Conservation (phyloP, 2,329 filamentous ascomycete genomes). For the Geosmithia flava region DNA sequence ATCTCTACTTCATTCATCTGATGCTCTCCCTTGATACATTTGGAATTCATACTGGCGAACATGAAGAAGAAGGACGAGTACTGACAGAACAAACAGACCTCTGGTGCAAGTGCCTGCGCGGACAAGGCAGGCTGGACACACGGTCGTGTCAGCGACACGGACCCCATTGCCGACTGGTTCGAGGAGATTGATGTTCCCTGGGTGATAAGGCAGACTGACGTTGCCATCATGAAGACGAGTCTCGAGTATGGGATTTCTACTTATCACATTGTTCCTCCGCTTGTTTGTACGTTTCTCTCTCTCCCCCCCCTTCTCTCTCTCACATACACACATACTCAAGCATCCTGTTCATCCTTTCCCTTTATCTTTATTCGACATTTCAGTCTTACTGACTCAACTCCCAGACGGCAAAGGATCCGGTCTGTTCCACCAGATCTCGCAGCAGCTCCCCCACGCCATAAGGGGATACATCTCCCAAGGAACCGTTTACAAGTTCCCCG, state of each 20-base stretch:
- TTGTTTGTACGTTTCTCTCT: neutral
- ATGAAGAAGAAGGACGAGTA: no score
- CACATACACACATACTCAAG: no score
- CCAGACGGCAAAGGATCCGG: neutral
- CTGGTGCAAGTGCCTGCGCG: neutral
- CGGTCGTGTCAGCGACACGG: neutral
- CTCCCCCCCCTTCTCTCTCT: neutral
- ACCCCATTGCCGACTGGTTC: neutral
- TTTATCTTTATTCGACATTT: no score
- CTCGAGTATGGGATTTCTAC: neutral
- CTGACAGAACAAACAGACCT: neutral
- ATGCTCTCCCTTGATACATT: no score
- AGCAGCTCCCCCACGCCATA: neutral
- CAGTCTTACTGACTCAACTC: no score
- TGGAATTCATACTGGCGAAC: no score
- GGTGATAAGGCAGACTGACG: neutral
- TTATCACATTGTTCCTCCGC: neutral
- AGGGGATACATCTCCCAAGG: neutral
- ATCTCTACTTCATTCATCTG: no score
- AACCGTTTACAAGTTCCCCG: neutral
- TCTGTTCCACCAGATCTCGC: neutral
- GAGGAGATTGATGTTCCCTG: neutral
- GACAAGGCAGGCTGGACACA: neutral
- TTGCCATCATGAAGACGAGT: neutral
- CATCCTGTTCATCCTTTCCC: no score